These are phyloP conservation scores for Exophiala phaeomuriformis DNA, from an alignment of 2,329 filamentous ascomycete species.

Conservation along the genomic window DNA sequence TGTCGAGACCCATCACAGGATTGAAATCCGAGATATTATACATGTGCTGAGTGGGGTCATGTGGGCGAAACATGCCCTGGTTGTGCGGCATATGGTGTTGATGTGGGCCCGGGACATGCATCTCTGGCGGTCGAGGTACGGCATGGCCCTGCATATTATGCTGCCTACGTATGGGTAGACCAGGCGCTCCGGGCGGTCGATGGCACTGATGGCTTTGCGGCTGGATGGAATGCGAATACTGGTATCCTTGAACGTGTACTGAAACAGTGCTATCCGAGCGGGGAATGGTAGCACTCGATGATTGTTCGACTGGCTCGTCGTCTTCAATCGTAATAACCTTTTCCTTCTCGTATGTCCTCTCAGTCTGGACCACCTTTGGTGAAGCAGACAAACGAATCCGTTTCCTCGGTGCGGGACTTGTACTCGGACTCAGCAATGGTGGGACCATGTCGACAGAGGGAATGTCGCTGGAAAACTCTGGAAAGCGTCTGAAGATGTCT, in stretches of 20 bases:
- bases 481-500: constrained; percentile 23
- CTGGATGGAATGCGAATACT: background rate
- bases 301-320: background rate
- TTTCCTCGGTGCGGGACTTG: background rate
- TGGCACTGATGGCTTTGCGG: background rate
- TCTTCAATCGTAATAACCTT: background rate
- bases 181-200: too few relatives aligned
- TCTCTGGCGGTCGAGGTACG: background rate
- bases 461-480: constrained; percentile 21
- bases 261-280: background rate
- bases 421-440: background rate
- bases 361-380: background rate
- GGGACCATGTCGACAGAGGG: background rate
- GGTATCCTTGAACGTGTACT: background rate
- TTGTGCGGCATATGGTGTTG: background rate
- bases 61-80: background rate
- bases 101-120: background rate
- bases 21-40: constrained; percentile 15
- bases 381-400: background rate
- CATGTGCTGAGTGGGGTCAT: constrained; percentile 4
- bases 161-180: too few relatives aligned
- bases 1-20: constrained; percentile 14
- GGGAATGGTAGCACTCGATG: background rate
- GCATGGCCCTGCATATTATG: too few relatives aligned
- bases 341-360: constrained; percentile 1